A percentile compares a stretch with the other conserved stretches of the same genome.
phyloP scores from a whole-genome alignment of 164 flowering plant species.

The Liriodendron chinense region DNA sequence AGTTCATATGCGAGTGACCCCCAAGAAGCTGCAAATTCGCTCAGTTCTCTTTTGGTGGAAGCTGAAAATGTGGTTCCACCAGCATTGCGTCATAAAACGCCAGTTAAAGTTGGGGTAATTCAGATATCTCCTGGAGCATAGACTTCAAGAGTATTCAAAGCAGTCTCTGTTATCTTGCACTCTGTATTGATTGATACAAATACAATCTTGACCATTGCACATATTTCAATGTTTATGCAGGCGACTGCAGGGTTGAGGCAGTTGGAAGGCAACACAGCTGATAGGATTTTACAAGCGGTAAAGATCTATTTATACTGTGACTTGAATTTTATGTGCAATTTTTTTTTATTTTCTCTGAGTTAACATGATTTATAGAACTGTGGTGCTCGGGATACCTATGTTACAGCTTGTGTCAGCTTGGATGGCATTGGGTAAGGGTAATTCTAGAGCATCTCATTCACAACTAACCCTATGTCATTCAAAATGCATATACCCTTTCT shows the following conservation, averaged over 20 bases:
- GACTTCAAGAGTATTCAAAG: background rate
- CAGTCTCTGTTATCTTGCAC: background rate
- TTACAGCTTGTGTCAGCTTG: no score
- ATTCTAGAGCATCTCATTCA: no score
- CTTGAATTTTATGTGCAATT: background rate
- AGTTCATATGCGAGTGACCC: conserved; percentile 74
- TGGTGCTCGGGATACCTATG: no score
- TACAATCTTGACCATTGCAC: background rate
- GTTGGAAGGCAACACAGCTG: conserved; percentile 70
- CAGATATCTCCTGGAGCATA: background rate
- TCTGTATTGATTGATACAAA: background rate
- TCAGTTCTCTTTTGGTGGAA: conserved; percentile 49
- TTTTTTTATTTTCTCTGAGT: background rate
- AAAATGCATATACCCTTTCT: no score
- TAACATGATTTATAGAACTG: no score
- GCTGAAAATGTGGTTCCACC: conserved; percentile 72
- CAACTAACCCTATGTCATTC: no score
- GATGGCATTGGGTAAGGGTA: no score
- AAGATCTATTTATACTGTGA: background rate
- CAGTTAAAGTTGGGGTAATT: conserved; percentile 88
- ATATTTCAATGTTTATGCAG: conserved; percentile 31
- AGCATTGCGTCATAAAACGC: conserved; percentile 52
- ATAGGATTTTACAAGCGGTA: conserved; percentile 87
- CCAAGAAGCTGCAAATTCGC: conserved; percentile 59
- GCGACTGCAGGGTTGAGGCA: conserved; percentile 97